Evolutionary conservation across 2,329 filamentous ascomycete genomes (phyloP), one percentile per base, ranked within the genome.

Genomic region (Coniochaeta sp.): DNA sequence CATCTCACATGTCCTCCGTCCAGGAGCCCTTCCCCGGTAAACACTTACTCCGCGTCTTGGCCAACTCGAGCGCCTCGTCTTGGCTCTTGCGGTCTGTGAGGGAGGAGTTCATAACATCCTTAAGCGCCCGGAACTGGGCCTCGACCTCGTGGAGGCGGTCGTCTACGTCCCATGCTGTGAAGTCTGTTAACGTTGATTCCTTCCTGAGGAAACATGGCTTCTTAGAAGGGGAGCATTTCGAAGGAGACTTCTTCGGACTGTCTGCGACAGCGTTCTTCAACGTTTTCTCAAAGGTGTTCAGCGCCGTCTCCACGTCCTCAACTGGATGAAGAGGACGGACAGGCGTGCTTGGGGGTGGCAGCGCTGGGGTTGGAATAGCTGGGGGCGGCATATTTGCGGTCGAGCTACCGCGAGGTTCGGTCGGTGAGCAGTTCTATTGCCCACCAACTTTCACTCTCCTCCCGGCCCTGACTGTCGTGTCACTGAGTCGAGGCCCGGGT

Each of bases 151-250:
- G 86, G 66, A 97, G 82, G 64, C 88, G 86, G 63, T 84, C 84
- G 67, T 92, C 88, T 65, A 92, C 86, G 71, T 97, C 91, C 82
- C 89, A 93, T 68, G 83, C 89, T 90, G 82, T 64, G 74, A 79
- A 84, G 36, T 71, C 74, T 67, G 77, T 81, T 65, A 83, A 76
- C 81, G 90, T 88, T 86, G 92, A 91, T 79, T 87, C 77, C 77
- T 87, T 89, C 65, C 82, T 88, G 68, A 93, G 79, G 78, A 82
- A 93, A 1, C 71, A 68, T 72, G 38, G 59, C 65, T 82, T 81
- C 38, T 65, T 74, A 62, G 43, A 47, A 24, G 77, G 78, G 68
- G 76, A 80, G 65, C 72, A 71, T 67, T 78, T 76, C 65, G 66
- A 67, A 44, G 77, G 74, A 64, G 77, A 74, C 24, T 61, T 57